Base-by-base conservation (phyloP, 495 filamentous ascomycete species). In the Lasiosphaeris hirsuta region DNA sequence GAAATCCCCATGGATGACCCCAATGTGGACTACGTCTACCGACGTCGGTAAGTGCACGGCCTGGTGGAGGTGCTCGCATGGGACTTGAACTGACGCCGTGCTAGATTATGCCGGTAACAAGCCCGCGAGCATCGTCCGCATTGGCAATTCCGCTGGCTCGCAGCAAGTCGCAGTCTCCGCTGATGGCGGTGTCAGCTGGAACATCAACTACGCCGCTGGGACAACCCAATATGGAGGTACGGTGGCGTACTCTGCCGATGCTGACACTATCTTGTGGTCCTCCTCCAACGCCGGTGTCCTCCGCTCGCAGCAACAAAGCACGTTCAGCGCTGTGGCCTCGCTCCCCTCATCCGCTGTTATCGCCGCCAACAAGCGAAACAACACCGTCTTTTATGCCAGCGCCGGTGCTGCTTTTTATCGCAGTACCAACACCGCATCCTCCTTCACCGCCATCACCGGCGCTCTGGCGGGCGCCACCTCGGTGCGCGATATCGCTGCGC, bases 101-200 rank as follows among this genome's bases (percentile, higher is more conserved):
- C 8, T 40, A 64, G 81, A 84, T 62, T 84, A 79, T 58, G 83
- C 83, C 6, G 83, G 83, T 1, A 75, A 80, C 56, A 75, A 76
- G 14, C 76, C 76, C 35, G 65, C 69, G 33, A 78, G 73, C 30
- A 71, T 85, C 33, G 78, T 84, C 41, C 81, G 82, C 47, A 70
- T 81, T n/a, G 82, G 83, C n/a, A 76, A 75, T 49, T 63, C 69
- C 1, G 69, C 72, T 4, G 69, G 71, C 18, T 63, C 67, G 7
- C 72, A 70, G 18, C 74, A 78, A 45, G 59, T 74, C 0, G 76
- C 78, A 13, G 42, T 77, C 13, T 80, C 76, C 15, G 51, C 48
- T 33, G 71, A 78, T 19, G 75, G 76, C 44, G 76, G 76, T 11
- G 61, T 53, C 3, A 77, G 65, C 49, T 83, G 81, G 81, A 70